Evolutionary conservation across 1,139 yeast species (phyloP), one percentile per base, ranked within the genome.

Genomic region (Scheffersomyces quercinus): DNA sequence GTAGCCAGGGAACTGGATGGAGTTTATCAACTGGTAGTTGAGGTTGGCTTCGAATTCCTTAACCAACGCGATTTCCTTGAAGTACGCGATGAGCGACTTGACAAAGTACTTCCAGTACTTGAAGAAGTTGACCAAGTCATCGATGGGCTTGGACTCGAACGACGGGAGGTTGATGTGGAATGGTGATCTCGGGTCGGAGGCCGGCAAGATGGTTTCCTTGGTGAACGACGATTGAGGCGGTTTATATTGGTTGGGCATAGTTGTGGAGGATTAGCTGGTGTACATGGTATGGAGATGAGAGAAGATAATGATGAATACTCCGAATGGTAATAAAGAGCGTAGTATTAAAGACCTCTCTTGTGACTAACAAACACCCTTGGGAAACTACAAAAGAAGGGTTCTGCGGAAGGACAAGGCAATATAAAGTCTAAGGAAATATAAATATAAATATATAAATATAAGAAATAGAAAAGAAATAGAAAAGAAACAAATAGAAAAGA

Each of bases 31-130:
- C 55, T 85, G 88, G 46, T 71, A 70, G 56, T 83, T 82, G 45
- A 85, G 76, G 53, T 82, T 77, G 39, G 85, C 81, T 51, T 82
- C 83, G 52, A 84, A 86, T 59, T 83, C 87, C 56, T 83, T 85
- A 28, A 86, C 83, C 44, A 82, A 68, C 4, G 83, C 68, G 36
- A 83, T 72, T 51, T 85, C 88, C 50, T 79, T 80, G 51, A 82
- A 75, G 59, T 86, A 86, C 48, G 73, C 70, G 29, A 81, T 70
- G 47, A 85, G 59, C 13, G 86, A 81, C 53, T 82, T 82, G 49
- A 86, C 72, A 47, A 85, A 77, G 60, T 79, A 80, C 56, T 85
- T 82, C 89, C 91, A 86, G 45, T 79, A 75, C 47, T 82, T 81
- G 62, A 86, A 85, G 55, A 86, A 71, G 44, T 71, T 77, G 42